These are phyloP conservation scores for Naegleria gruberi DNA, from an alignment of 208 protist species.

Conservation along the genomic window DNA sequence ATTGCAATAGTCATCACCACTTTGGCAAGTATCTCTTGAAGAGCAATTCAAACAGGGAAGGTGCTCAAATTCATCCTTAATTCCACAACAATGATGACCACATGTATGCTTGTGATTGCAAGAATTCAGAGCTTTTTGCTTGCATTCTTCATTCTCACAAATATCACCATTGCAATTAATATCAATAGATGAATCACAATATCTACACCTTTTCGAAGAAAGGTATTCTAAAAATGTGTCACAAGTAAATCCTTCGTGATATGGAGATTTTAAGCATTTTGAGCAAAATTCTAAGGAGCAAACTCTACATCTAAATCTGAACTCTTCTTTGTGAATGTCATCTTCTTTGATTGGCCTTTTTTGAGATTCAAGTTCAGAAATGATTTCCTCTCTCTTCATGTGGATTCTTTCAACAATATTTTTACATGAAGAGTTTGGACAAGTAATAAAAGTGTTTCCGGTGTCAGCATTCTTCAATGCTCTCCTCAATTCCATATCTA, in stretches of 20 bases:
- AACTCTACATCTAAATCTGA: background rate
- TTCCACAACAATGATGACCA: background rate
- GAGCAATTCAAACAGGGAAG: background rate
- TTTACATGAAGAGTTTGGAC: background rate
- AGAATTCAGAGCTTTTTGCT: background rate
- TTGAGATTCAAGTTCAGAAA: background rate
- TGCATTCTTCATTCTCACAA: background rate
- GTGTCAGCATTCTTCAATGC: background rate
- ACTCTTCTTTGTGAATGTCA: background rate
- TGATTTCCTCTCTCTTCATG: background rate
- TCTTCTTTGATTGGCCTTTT: background rate
- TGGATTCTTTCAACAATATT: background rate
- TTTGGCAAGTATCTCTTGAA: too few relatives aligned
- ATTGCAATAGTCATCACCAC: constrained; percentile 28
- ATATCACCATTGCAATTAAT: background rate
- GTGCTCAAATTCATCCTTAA: background rate
- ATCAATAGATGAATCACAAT: background rate
- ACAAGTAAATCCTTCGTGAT: background rate
- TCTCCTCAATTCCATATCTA: background rate
- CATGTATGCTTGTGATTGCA: background rate
- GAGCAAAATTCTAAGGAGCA: constrained; percentile 10
- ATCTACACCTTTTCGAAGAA: background rate
- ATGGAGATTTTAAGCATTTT: background rate
- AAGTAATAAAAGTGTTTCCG: background rate
- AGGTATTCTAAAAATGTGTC: background rate